Evolutionary conservation across 345 rosid genomes (phyloP), one percentile per base, ranked within the genome.

Genomic region (Lenwebbia sp.): DNA sequence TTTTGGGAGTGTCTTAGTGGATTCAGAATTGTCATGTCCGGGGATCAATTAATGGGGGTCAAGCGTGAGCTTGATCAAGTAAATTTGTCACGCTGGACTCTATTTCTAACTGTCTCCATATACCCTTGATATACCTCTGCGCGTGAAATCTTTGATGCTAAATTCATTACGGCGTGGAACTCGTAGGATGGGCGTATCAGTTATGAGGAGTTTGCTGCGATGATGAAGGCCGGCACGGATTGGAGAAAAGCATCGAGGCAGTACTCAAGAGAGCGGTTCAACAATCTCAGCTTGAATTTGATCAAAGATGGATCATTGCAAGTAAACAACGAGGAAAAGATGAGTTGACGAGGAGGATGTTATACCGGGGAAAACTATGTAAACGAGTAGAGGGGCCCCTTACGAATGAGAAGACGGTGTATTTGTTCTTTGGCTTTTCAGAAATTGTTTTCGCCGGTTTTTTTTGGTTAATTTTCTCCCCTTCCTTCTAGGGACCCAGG

Each of bases 181-280:
- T 62, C 89, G 88, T 89, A 96, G 99, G 99, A 97, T 91, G 99
- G 98, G 62, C 90, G 91, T 84, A 96, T 97, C 91, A 96, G 99
- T 89, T 95, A 92, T 13, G 95, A 94, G 28, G 99, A 97, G 91
- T 97, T 97, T 86, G 97, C 88, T 5, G 87, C 91, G 3, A 97
- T 97, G 99, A 97, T 97, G 99, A 96, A 97, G 91, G 95, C 97
- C 0, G 99, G 98, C 30, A 97, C 98, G 44, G 98, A 97, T 88
- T 96, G 99, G 99, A 93, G 99, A 89, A 97, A 96, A 90, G 99
- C 98, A 26, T 96, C 99, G 1, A 91, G 99, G 88, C 99, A 96
- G 87, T 96, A 96, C 88, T 96, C 99, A 37, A 86, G 99, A 84
- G 98, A 97, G 87, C 90, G 96, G 89, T 97, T 97, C 92, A 97